Base-by-base conservation (phyloP, 495 filamentous ascomycete genomes). In the Clohesyomyces aquaticus region DNA sequence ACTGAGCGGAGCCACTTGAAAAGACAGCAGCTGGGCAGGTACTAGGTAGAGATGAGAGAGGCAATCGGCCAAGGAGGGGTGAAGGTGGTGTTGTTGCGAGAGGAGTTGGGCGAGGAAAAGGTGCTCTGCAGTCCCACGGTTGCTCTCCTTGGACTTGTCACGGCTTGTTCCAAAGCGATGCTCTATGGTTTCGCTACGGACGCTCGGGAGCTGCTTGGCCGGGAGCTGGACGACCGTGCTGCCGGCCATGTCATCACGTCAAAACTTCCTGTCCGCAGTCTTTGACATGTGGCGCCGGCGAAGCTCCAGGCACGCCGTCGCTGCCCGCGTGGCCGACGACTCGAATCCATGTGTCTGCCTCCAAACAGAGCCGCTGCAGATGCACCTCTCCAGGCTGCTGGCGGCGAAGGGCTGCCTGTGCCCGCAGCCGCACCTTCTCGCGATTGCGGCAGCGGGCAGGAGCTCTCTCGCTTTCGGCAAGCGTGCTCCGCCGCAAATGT, bases 201-300 rank as follows among this genome's bases (percentile, higher is more conserved):
- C 25, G 18, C 9, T 22, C 12, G 22, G 47, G 22, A 50, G 47
- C 28, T 18, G 35, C 50, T 55, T 55, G 59, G 29, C 59, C 50
- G 50, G 32, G 32, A 28, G 41, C 42, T 25, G 43, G 25, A 49
- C 45, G 51, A 50, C 52, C 61, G 61, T 48, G 52, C 45, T 3
- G 29, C 49, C 19, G 27, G 45, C 61, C 52, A 45, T 56, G 57
- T 50, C 56, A 60, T 60, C 21, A 16, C 55, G 23, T 10, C 50
- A 28, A 25, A 23, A 22, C 35, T 41, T 14, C 6, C 43, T 8
- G 14, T n/a, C 19, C 43, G n/a, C 35, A 41, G 9, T 9, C 35
- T n/a, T 41, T n/a, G 35, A 41, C n/a, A 41, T n/a, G 35, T 9
- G 35, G 35, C 35, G 35, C n/a, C 35, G 35, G 9, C 35, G n/a